Percentiles rank a stretch among this genome's conserved stretches.
phyloP scores from a whole-genome alignment of 371 early-diverging fungal genomes.

The Mucor sp. region DNA sequence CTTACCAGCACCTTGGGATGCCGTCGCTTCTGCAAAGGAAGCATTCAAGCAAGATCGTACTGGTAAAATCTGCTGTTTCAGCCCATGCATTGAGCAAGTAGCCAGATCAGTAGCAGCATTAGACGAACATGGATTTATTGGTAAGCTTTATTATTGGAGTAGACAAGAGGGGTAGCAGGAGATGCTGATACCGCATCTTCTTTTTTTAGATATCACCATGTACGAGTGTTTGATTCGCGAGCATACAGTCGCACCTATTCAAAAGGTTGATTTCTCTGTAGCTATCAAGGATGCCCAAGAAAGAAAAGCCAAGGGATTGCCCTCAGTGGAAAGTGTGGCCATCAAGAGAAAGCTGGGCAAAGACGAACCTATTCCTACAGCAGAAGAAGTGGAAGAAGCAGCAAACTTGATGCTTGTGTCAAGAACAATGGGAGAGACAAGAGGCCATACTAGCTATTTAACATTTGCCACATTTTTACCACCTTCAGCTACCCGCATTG shows the following conservation, averaged over 20 bases:
- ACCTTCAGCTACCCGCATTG: slow-evolving; percentile 4
- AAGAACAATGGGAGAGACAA: slow-evolving; percentile 46
- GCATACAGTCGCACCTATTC: slow-evolving; percentile 56
- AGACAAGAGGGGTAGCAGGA: neutral
- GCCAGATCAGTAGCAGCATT: slow-evolving; percentile 76
- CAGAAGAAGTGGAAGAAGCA: slow-evolving; percentile 29
- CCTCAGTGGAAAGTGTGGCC: slow-evolving; percentile 24
- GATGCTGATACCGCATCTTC: neutral
- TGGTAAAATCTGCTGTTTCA: slow-evolving; percentile 90
- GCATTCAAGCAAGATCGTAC: slow-evolving; percentile 79
- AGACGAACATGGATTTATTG: slow-evolving; percentile 77
- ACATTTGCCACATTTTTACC: slow-evolving; percentile 88
- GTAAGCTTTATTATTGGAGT: slow-evolving; percentile 30
- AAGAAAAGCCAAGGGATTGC: slow-evolving; percentile 44
- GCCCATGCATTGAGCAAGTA: slow-evolving; percentile 97
- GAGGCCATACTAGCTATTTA: slow-evolving; percentile 92
- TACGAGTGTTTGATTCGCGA: slow-evolving; percentile 74
- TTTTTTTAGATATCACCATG: slow-evolving; percentile 73
- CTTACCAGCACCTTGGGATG: slow-evolving; percentile 97
- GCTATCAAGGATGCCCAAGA: slow-evolving; percentile 49
- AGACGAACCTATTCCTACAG: slow-evolving; percentile 24
- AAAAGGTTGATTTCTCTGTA: slow-evolving; percentile 52
- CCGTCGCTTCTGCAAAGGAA: slow-evolving; percentile 78
- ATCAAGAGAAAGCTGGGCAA: slow-evolving; percentile 28
- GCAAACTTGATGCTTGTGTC: slow-evolving; percentile 41